Evolutionary conservation across 129 eudicot species (phyloP), one percentile per base, ranked within the genome.

Genomic region (Pulicaria dysenterica): DNA sequence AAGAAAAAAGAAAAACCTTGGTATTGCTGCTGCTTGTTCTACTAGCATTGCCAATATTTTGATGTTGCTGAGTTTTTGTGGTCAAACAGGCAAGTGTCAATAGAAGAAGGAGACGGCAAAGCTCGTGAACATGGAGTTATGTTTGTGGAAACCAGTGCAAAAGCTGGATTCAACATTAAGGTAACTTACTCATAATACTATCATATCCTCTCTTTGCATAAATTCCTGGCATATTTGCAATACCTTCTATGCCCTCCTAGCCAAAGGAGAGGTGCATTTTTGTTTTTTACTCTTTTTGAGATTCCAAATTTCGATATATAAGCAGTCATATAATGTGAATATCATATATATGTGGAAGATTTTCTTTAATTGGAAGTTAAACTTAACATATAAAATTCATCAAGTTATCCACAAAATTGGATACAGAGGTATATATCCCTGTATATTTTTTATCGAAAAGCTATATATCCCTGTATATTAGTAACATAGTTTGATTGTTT

Each of bases 151-250:
- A 88, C 97, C 34, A 89, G 96, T 77, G 96, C 91, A 31, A 92
- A 89, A 83, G 94, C 89, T 41, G 96, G 91, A 43, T 92, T 92
- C 68, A 88, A 92, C 62, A 83, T 92, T 45, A 92, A 89, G 97
- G 96, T 89, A 76, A 11, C 42, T 6, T 73, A 38, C 60, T 47
- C 40, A 7, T 46, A 36, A 68, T 38, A 34, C 36, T 67, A 36
- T 48, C 34, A 5, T n/a, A 54, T 9, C 4, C 19, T n/a, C 31
- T 9, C 24, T 16, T 54, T 15, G 7, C 31, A 16, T 14, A 54
- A 10, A 54, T 43, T 43, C 9, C 9, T 43, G 47, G 7, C 47
- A 43, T 5, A 5, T n/a, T n/a, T n/a, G n/a, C n/a, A n/a, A n/a
- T n/a, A n/a, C n/a, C n/a, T n/a, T n/a, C n/a, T n/a, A n/a, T n/a